Percentiles rank a stretch among this genome's conserved stretches.
Conservation (phyloP, 306 rosid species). For the Rubus parviflorus region DNA sequence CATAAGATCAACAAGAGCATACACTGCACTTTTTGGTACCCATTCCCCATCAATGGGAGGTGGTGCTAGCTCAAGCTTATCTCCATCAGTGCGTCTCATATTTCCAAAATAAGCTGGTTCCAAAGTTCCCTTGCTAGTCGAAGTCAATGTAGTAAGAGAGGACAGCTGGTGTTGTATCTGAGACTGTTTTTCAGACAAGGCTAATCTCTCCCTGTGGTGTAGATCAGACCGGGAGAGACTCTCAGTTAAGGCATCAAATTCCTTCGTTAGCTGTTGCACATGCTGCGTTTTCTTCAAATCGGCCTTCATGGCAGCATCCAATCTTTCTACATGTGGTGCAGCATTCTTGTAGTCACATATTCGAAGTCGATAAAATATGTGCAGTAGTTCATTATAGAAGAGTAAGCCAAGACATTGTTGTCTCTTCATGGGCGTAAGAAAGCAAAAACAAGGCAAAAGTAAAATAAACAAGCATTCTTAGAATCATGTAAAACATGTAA, state of each 20-base stretch:
- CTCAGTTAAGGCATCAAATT: conserved; percentile 67
- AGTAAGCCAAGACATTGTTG: conserved; percentile 76
- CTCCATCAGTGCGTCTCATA: conserved; percentile 59
- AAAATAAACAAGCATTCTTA: conserved; percentile 19
- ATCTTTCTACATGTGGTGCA: conserved; percentile 76
- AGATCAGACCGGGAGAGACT: conserved; percentile 86
- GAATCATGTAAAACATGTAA: conserved; percentile 9
- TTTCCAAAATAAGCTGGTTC: conserved; percentile 88
- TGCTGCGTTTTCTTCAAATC: conserved; percentile 68
- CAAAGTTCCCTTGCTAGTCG: conserved; percentile 53
- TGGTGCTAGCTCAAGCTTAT: conserved; percentile 89
- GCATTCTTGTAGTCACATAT: conserved; percentile 96
- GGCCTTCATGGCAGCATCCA: conserved; percentile 90
- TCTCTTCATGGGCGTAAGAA: conserved; percentile 44
- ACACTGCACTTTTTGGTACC: conserved; percentile 94
- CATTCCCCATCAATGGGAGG: conserved; percentile 95
- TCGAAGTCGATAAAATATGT: conserved; percentile 83
- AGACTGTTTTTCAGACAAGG: conserved; percentile 75
- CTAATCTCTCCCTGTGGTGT: conserved; percentile 73
- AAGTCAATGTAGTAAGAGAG: conserved; percentile 45
- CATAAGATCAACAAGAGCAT: conserved; percentile 90
- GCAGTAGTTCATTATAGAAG: conserved; percentile 87
- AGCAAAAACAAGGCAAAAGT: conserved; percentile 3
- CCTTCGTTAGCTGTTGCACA: conserved; percentile 64
- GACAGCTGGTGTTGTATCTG: conserved; percentile 63